Conservation (phyloP, 305 asterid genomes). For the Rubia peregrina region DNA sequence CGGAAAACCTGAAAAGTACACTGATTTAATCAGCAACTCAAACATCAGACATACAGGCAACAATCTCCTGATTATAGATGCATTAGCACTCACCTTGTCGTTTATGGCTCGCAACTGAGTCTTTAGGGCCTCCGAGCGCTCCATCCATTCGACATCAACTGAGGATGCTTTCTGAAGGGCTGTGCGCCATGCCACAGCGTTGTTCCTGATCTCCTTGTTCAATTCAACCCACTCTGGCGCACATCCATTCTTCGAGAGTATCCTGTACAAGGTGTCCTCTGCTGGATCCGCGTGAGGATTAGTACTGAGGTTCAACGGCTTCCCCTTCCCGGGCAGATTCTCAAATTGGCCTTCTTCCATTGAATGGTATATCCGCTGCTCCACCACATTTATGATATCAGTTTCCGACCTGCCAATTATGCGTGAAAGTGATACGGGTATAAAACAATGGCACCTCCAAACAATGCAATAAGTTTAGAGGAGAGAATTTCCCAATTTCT, state of each 20-base stretch:
- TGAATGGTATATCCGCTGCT: conserved; percentile 76
- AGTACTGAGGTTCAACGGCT: conserved; percentile 59
- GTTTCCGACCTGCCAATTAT: conserved; percentile 69
- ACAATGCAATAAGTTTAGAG: not conserved
- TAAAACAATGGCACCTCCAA: not conserved
- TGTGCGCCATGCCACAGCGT: conserved; percentile 48
- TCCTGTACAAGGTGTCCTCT: conserved; percentile 74
- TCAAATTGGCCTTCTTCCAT: conserved; percentile 95
- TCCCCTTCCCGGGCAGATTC: conserved; percentile 79
- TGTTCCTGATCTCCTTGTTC: conserved; percentile 64
- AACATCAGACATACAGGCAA: not conserved
- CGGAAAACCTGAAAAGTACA: conserved; percentile 42
- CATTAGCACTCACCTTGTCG: conserved; percentile 39
- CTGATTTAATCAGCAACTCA: no score
- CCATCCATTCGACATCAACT: conserved; percentile 45
- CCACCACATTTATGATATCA: conserved; percentile 70
- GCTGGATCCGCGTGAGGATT: conserved; percentile 90
- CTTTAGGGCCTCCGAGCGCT: conserved; percentile 51
- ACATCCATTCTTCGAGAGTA: conserved; percentile 68
- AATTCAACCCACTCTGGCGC: conserved; percentile 95
- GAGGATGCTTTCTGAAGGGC: conserved; percentile 56
- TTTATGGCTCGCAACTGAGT: conserved; percentile 63
- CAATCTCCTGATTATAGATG: not conserved
- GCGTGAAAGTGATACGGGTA: not conserved
- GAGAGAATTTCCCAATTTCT: not conserved